Evolutionary conservation across 352 stramenopile species (phyloP), one percentile per base, ranked within the genome.

Genomic region (Pythium rishiriense): DNA sequence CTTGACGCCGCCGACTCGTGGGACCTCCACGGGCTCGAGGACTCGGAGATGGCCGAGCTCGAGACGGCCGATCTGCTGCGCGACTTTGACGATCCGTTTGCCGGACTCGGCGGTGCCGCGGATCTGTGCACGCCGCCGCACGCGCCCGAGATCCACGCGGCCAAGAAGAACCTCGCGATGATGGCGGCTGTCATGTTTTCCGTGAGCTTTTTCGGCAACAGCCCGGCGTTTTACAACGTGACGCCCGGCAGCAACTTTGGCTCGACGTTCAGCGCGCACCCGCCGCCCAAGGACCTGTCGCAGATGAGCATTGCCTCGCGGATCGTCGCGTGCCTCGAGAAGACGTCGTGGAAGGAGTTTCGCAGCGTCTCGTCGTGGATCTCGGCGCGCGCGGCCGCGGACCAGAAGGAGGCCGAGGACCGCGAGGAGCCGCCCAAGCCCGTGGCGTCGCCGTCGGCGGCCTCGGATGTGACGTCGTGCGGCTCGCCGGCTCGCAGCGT

Each of bases 181-280:
- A 91, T 95, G 75, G 92, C 92, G 69, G 87, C 85, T 9, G 86
- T 95, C 69, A 92, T 95, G 76, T 93, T 95, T 49, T 92, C 81
- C 8, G 83, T 93, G 41, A 91, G 81, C 17, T 93, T 93, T 61
- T 93, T 90, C 53, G 87, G 87, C 31, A 87, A 93, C 62, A 80
- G 74, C 33, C 73, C 87, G 22, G 79, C 76, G n/a, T 83, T 90
- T 19, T 80, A 87, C 47, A 90, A 88, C 46, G 69, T 92, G 25
- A 85, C 84, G 42, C 90, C 65, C 42, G 86, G 84, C 60, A 87
- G 73, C 59, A 90, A 81, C 51, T 93, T 93, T 56, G 84, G 77
- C 66, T 93, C 85, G 42, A 93, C 90, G 68, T 95, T 95, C 49
- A 78, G 78, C 26, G 84, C 83, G 5, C 78, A 91, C 49, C 76